These are phyloP conservation scores for Oryza australiensis DNA, from an alignment of 176 grass and related monocot genomes.

Conservation along the genomic window DNA sequence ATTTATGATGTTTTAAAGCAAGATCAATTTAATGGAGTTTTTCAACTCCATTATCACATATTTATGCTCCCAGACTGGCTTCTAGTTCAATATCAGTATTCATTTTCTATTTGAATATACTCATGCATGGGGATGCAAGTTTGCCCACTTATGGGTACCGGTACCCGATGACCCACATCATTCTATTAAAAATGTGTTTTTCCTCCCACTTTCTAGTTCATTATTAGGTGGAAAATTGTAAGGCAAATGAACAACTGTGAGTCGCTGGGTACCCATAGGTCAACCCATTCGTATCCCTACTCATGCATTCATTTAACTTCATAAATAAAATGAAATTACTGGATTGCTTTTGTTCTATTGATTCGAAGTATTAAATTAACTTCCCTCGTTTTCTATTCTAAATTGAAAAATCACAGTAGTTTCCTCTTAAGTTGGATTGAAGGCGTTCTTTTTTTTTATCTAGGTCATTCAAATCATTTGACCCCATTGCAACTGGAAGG, in stretches of 20 bases:
- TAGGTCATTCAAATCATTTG: conserved; percentile 77
- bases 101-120: not conserved
- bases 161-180: no score
- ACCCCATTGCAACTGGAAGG: conserved; percentile 91
- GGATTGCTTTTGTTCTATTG: not conserved
- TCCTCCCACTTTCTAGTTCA: no score
- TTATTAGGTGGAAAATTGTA: no score
- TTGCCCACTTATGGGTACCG: no score
- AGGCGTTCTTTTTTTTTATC: conserved; percentile 18
- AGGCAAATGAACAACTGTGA: no score
- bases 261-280: no score
- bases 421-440: conserved; percentile 25
- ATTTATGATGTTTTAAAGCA: not conserved
- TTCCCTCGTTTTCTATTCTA: conserved; percentile 21
- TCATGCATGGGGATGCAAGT: not conserved
- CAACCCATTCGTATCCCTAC: not conserved
- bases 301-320: not conserved
- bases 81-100: conserved; percentile 5
- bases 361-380: not conserved
- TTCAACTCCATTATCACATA: not conserved
- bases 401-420: not conserved
- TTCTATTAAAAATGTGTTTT: no score
- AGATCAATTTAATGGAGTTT: not conserved
- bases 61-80: not conserved
- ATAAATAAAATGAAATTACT: not conserved